Evolutionary conservation across 2,329 filamentous ascomycete species (phyloP).

Genomic region (Ophiostoma populinum): DNA sequence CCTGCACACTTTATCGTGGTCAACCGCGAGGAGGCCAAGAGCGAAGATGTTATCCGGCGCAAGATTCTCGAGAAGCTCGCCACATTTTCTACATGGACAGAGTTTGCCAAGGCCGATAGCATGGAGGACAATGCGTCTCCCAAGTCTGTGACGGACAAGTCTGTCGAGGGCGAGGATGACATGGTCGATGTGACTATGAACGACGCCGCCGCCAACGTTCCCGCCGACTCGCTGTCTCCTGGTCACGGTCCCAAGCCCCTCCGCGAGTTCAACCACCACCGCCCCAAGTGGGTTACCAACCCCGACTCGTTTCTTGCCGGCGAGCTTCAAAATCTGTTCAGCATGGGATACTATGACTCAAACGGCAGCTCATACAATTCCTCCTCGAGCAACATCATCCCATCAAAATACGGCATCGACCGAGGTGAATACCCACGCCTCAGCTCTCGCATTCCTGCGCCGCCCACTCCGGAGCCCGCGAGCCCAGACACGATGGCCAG

Average conservation of each 20-base stretch:
- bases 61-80: conserved; percentile 65
- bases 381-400: conserved; percentile 36
- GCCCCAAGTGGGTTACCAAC: conserved; percentile 33
- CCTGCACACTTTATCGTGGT: conserved; percentile 59
- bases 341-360: conserved; percentile 57
- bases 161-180: conserved; percentile 75
- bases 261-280: conserved; percentile 29
- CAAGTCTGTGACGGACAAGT: conserved; percentile 52
- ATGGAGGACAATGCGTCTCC: conserved; percentile 15
- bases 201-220: conserved; percentile 28
- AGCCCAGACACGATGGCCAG: conserved; percentile 30
- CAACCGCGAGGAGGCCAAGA: conserved; percentile 49
- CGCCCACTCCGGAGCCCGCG: conserved; percentile 24
- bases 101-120: conserved; percentile 39
- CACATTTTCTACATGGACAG: conserved; percentile 55
- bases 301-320: conserved; percentile 41
- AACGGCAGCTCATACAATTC: no score
- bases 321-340: conserved; percentile 55
- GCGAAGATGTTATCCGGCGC: conserved; percentile 54
- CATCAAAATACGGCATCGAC: conserved; percentile 54
- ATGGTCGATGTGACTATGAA: conserved; percentile 83
- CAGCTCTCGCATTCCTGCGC: conserved; percentile 16
- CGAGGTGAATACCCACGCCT: conserved; percentile 41
- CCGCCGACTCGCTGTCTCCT: conserved; percentile 14
- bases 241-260: no score